These are phyloP conservation scores for Pythium myriotylum DNA, from an alignment of 352 stramenopile species.

Conservation along the genomic window DNA sequence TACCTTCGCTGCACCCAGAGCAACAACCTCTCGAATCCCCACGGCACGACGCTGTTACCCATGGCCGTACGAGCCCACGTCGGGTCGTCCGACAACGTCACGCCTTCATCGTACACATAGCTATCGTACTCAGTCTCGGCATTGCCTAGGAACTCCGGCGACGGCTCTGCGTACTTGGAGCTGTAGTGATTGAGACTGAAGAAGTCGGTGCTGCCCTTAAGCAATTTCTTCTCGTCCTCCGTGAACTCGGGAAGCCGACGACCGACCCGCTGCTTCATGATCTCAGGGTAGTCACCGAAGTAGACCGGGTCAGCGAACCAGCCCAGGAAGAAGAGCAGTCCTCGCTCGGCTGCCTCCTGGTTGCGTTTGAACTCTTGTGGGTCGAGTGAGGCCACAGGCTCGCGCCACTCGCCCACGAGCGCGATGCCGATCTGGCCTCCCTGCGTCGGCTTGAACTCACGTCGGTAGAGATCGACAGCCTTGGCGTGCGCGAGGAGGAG, in stretches of 20 bases:
- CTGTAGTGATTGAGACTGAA: conserved; percentile 96
- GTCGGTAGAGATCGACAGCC: conserved; percentile 82
- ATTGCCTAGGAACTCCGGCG: conserved; percentile 39
- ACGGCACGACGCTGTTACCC: conserved; percentile 70
- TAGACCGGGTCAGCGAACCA: conserved; percentile 94
- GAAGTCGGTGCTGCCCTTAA: conserved; percentile 89
- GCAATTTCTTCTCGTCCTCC: conserved; percentile 63
- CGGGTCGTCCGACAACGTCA: conserved; percentile 26
- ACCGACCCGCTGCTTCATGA: conserved; percentile 87
- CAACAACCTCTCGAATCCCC: conserved; percentile 86
- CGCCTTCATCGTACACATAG: conserved; percentile 37
- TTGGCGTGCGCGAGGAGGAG: conserved; percentile 87
- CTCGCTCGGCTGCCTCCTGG: conserved; percentile 68
- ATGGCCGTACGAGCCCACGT: conserved; percentile 63
- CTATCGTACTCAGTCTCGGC: conserved; percentile 23
- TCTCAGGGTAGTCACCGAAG: conserved; percentile 91
- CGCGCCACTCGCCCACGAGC: conserved; percentile 89
- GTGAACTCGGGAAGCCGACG: conserved; percentile 90
- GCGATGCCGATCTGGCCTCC: conserved; percentile 91
- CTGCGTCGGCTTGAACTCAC: conserved; percentile 36
- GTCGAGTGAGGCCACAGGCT: conserved; percentile 59
- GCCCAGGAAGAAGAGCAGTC: conserved; percentile 86
- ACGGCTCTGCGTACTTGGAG: conserved; percentile 46
- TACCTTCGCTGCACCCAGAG: conserved; percentile 88
- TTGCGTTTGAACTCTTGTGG: conserved; percentile 56